These are phyloP conservation scores for Paecilomyces fulvus DNA, from an alignment of 2,329 filamentous ascomycete genomes.

Conservation along the genomic window DNA sequence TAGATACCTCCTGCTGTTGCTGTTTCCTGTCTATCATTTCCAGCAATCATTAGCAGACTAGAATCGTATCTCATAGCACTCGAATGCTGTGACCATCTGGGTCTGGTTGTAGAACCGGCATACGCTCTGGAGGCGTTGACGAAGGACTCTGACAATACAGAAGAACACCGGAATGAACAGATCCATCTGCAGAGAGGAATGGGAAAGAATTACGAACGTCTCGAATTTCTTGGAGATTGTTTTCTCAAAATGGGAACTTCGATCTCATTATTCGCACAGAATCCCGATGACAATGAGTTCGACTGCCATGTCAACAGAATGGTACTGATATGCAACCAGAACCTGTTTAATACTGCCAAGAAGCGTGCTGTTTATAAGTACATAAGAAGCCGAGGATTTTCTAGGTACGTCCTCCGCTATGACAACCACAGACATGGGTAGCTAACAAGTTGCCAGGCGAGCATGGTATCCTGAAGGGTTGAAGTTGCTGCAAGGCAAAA, in stretches of 20 bases:
- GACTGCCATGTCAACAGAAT: constrained; percentile 86
- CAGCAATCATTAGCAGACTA: constrained; percentile 74
- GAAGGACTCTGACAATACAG: constrained; percentile 80
- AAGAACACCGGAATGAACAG: constrained; percentile 59
- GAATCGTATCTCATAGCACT: constrained; percentile 73
- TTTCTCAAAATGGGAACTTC: constrained; percentile 96
- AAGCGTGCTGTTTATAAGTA: constrained; percentile 60
- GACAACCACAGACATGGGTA: not conserved
- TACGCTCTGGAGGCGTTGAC: constrained; percentile 84
- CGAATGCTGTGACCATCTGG: constrained; percentile 62
- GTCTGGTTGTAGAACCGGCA: constrained; percentile 54
- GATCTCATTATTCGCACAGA: constrained; percentile 70
- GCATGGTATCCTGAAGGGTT: constrained; percentile 84
- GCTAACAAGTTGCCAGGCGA: constrained; percentile 39
- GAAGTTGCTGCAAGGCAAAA: constrained; percentile 64
- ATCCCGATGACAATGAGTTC: constrained; percentile 72
- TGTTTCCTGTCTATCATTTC: constrained; percentile 65
- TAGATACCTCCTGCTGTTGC: constrained; percentile 64
- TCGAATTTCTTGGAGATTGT: constrained; percentile 88
- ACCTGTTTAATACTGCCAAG: constrained; percentile 69
- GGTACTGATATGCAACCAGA: constrained; percentile 83
- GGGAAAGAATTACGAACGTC: constrained; percentile 88
- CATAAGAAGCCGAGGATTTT: constrained; percentile 75
- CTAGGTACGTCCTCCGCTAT: constrained; percentile 41
- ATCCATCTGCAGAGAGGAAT: constrained; percentile 74